Conservation (phyloP, 805 yeast genomes). For the Starmerella gropengiesseri region DNA sequence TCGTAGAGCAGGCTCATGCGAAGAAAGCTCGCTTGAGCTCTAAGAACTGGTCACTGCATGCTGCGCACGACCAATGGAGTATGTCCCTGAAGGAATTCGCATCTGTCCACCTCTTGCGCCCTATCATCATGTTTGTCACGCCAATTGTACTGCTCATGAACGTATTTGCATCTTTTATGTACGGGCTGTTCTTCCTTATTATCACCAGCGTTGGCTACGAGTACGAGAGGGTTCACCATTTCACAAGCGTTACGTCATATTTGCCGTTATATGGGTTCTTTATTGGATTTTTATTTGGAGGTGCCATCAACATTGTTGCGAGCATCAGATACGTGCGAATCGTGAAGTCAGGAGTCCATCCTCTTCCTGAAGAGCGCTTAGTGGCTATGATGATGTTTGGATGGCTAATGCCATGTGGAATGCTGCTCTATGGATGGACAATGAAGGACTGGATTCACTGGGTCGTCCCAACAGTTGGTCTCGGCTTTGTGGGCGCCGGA, state of each 20-base stretch:
- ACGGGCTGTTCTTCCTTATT: constrained; percentile 35
- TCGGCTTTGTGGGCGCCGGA: constrained; percentile 42
- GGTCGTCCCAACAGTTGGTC: constrained; percentile 50
- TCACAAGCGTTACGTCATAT: constrained; percentile 29
- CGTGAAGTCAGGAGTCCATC: constrained; percentile 32
- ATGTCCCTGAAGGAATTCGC: constrained; percentile 57
- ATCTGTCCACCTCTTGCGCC: constrained; percentile 64
- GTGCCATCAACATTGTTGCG: constrained; percentile 25
- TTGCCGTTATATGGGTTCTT: constrained; percentile 30
- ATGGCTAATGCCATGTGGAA: constrained; percentile 42
- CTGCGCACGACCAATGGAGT: constrained; percentile 82
- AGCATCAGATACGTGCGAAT: too few species aligned
- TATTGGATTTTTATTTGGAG: constrained; percentile 30
- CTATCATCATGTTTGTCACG: constrained; percentile 60
- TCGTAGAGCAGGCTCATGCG: constrained; percentile 56
- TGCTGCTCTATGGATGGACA: constrained; percentile 57
- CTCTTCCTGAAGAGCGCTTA: constrained; percentile 52
- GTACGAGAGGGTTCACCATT: constrained; percentile 27
- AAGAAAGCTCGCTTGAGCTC: constrained; percentile 56
- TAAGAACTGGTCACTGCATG: constrained; percentile 71
- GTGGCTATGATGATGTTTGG: constrained; percentile 41
- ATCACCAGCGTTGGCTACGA: constrained; percentile 34
- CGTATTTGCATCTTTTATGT: constrained; percentile 35
- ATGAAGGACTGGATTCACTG: constrained; percentile 37
- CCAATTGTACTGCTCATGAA: constrained; percentile 36